Evolutionary conservation across 2,329 filamentous ascomycete genomes (phyloP).

Genomic region (Xylariaceae sp.): DNA sequence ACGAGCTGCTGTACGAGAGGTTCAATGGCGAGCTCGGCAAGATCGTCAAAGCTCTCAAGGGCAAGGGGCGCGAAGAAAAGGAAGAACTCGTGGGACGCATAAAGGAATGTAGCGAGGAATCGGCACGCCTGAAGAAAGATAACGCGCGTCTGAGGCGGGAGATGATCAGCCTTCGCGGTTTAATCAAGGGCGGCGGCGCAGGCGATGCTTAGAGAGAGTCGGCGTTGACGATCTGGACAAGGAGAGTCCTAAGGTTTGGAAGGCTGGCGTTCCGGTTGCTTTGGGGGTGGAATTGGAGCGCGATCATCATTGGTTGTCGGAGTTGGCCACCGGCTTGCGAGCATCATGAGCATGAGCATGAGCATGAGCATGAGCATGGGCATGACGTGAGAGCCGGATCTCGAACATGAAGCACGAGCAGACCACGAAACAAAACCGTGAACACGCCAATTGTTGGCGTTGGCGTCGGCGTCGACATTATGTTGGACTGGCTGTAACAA

Average conservation of each 20-base stretch:
- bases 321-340: slow-evolving; percentile 2
- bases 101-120: slow-evolving; percentile 72
- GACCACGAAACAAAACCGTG: background rate
- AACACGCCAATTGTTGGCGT: too few relatives aligned
- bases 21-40: slow-evolving; percentile 89
- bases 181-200: slow-evolving; percentile 42
- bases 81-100: slow-evolving; percentile 70
- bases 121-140: slow-evolving; percentile 74
- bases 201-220: slow-evolving; percentile 30
- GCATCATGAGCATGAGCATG: slow-evolving; percentile 5
- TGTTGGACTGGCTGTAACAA: too few relatives aligned
- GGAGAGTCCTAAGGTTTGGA: slow-evolving; percentile 12
- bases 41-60: slow-evolving; percentile 71
- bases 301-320: slow-evolving; percentile 18
- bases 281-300: slow-evolving; percentile 21
- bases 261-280: slow-evolving; percentile 22
- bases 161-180: slow-evolving; percentile 63
- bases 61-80: slow-evolving; percentile 69
- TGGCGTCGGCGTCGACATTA: too few relatives aligned
- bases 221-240: slow-evolving; percentile 12
- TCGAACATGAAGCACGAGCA: background rate
- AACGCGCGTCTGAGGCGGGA: slow-evolving; percentile 80
- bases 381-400: slow-evolving; percentile 1
- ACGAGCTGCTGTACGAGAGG: slow-evolving; percentile 84
- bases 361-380: slow-evolving; percentile 6